Percentiles rank a stretch among this genome's conserved stretches.
Evolutionary conservation across 2,329 filamentous ascomycete species (phyloP).

Genomic region (Verticillium zaregamsianum): DNA sequence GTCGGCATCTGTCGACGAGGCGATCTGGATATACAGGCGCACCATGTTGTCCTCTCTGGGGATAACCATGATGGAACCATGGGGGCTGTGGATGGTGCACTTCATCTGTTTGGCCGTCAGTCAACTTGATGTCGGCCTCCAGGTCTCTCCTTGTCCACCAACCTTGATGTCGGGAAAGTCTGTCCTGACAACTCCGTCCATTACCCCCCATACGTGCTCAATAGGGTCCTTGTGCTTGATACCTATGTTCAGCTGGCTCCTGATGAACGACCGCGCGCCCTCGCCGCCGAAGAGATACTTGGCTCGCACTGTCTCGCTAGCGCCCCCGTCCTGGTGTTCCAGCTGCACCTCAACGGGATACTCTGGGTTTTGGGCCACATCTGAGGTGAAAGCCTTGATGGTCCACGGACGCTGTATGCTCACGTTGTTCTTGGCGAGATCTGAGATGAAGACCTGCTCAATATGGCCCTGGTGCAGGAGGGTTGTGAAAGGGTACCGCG

Average conservation of each 20-base stretch:
- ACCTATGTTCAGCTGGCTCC: conserved; percentile 62
- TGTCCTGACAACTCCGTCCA: conserved; percentile 68
- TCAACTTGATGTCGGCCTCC: not conserved
- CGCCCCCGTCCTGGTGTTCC: conserved; percentile 69
- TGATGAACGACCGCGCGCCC: conserved; percentile 63
- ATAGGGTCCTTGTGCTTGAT: conserved; percentile 69
- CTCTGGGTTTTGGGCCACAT: conserved; percentile 49
- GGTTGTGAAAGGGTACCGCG: conserved; percentile 66
- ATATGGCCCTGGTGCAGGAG: conserved; percentile 69
- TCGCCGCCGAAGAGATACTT: conserved; percentile 72
- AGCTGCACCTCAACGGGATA: conserved; percentile 81
- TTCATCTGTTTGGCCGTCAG: conserved; percentile 49
- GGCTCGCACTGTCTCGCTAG: conserved; percentile 61
- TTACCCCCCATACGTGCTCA: conserved; percentile 70
- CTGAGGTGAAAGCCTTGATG: conserved; percentile 56
- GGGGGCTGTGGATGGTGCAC: conserved; percentile 69
- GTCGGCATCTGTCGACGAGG: conserved; percentile 56
- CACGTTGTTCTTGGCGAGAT: conserved; percentile 59
- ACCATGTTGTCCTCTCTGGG: conserved; percentile 61
- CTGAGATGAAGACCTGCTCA: conserved; percentile 64
- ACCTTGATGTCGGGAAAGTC: conserved; percentile 76
- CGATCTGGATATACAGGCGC: conserved; percentile 65
- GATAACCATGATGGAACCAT: conserved; percentile 77
- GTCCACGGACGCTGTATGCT: conserved; percentile 62
- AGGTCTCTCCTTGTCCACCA: not conserved